A percentile compares a stretch with the other conserved stretches of the same genome.
phyloP scores from a whole-genome alignment of 2,329 filamentous ascomycete species.

The Arthrobotrys sphaeroides region DNA sequence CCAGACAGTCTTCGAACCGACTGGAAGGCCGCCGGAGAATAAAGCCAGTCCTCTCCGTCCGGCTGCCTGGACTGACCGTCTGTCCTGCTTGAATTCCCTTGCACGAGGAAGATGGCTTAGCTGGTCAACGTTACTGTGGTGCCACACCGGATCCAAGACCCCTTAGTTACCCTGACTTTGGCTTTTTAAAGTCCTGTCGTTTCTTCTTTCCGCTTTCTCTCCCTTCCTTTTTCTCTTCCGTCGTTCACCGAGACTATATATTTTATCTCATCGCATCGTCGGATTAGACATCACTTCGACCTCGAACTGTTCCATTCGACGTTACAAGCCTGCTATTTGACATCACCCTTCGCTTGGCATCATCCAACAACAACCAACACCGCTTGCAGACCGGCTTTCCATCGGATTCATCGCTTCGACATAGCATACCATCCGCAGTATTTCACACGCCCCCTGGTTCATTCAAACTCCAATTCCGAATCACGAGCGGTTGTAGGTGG shows the following conservation, averaged over 20 bases:
- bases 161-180: too few relatives aligned
- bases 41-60: background rate
- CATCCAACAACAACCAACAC: background rate
- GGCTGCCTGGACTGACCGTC: too few relatives aligned
- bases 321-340: too few relatives aligned
- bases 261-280: background rate
- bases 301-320: too few relatives aligned
- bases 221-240: background rate
- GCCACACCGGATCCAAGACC: background rate
- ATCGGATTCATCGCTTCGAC: background rate
- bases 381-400: background rate
- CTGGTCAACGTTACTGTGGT: background rate
- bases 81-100: too few relatives aligned
- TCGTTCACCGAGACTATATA: too few relatives aligned
- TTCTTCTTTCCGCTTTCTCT: background rate
- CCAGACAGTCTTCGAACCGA: too few relatives aligned
- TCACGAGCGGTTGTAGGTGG: too few relatives aligned
- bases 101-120: background rate
- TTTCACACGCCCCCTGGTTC: background rate
- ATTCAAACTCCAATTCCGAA: background rate
- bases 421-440: too few relatives aligned
- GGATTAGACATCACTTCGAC: too few relatives aligned
- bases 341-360: constrained; percentile 1
- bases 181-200: background rate
- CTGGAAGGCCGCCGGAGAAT: background rate